phyloP scores from a whole-genome alignment of 208 protist species.

The Wallacemonas sp. region DNA sequence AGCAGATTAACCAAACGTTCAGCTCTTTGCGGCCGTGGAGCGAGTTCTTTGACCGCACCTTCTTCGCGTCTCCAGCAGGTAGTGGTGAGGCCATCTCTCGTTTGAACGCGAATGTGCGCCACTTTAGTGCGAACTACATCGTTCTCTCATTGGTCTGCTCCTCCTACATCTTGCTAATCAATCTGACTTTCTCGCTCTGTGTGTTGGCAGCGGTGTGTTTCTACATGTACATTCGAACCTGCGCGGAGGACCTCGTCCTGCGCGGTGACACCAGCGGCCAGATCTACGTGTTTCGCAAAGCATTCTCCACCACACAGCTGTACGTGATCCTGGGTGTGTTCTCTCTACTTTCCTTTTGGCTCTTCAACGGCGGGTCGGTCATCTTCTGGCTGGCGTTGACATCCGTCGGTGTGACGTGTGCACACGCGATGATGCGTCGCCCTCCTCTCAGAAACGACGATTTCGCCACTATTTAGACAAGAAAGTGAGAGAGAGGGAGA shows the following conservation, averaged over 20 bases:
- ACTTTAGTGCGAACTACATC: constrained; percentile 92
- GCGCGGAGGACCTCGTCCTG: constrained; percentile 18
- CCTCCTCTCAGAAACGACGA: constrained; percentile 48
- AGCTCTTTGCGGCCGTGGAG: constrained; percentile 63
- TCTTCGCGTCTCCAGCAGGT: constrained; percentile 53
- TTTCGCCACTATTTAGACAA: constrained; percentile 51
- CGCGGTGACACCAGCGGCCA: constrained; percentile 19
- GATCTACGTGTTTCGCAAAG: constrained; percentile 26
- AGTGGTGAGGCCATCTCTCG: constrained; percentile 60
- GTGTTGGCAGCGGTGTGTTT: constrained; percentile 32
- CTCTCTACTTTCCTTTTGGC: constrained; percentile 67
- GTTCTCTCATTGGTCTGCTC: constrained; percentile 74
- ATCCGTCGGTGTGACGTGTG: constrained; percentile 53
- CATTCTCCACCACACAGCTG: constrained; percentile 55
- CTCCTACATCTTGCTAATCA: constrained; percentile 79
- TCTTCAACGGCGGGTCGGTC: constrained; percentile 77
- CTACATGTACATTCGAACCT: constrained; percentile 53
- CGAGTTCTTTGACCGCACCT: constrained; percentile 80
- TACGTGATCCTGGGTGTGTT: constrained; percentile 67
- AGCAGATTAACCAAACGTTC: constrained; percentile 38
- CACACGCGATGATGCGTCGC: constrained; percentile 63
- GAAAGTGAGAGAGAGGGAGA: background rate
- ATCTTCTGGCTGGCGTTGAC: constrained; percentile 83
- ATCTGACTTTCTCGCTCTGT: constrained; percentile 74
- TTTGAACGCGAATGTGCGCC: constrained; percentile 67